Conservation (phyloP, 2,329 filamentous ascomycete species). For the Fusarium tricinctum region DNA sequence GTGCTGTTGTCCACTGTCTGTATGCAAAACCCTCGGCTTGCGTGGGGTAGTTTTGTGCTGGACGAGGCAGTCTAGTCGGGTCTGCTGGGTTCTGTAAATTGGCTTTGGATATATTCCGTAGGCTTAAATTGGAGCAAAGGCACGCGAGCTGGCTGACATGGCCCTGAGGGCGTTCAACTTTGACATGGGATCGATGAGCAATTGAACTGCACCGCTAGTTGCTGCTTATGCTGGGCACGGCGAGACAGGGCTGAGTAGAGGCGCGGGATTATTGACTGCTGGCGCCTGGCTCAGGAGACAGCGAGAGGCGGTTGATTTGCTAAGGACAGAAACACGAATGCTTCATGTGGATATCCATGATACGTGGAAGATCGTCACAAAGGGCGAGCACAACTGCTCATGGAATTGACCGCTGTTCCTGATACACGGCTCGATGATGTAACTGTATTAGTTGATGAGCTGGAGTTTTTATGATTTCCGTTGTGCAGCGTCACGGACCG, state of each 20-base stretch:
- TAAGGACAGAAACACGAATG: constrained; percentile 30
- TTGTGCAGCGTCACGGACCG: constrained; percentile 38
- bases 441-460: constrained; percentile 22
- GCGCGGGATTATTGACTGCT: constrained; percentile 32
- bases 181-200: constrained; percentile 13
- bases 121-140: constrained; percentile 39
- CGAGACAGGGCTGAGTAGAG: constrained; percentile 39
- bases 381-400: constrained; percentile 10
- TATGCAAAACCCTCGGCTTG: constrained; percentile 24
- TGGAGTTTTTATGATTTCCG: constrained; percentile 29
- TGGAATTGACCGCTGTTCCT: constrained; percentile 34
- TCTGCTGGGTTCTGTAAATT: constrained; percentile 35
- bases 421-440: constrained; percentile 31
- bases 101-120: constrained; percentile 1
- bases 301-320: constrained; percentile 23
- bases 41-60: constrained; percentile 33
- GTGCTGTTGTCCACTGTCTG: constrained; percentile 17
- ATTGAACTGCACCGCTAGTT: constrained; percentile 29
- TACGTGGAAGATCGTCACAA: constrained; percentile 37
- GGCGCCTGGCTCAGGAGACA: constrained; percentile 24
- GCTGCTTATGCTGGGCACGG: constrained; percentile 27
- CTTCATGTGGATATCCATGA: constrained; percentile 35
- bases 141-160: constrained; percentile 35
- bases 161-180: constrained; percentile 13
- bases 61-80: constrained; percentile 25